Evolutionary conservation across 2,329 filamentous ascomycete genomes (phyloP).

Genomic region (Aspergillus tanneri): DNA sequence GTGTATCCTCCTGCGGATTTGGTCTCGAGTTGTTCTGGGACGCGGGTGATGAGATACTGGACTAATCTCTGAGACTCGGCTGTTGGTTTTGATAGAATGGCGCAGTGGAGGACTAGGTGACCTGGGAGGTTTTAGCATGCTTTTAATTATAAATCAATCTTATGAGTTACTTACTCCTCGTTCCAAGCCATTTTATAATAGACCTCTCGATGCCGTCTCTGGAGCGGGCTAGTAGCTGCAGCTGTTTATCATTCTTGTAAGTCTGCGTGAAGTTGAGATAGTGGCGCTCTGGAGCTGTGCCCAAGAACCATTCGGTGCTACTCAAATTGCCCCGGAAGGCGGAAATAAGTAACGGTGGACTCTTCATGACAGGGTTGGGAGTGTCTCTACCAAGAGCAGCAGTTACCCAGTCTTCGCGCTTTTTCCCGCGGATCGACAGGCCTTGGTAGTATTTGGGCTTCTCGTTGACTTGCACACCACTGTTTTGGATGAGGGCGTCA

Average conservation of each 20-base stretch:
- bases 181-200: conserved; percentile 32
- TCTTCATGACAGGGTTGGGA: background rate
- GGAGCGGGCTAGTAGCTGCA: conserved; percentile 61
- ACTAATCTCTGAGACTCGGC: conserved; percentile 56
- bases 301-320: conserved; percentile 73
- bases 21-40: conserved; percentile 62
- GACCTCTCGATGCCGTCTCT: conserved; percentile 9
- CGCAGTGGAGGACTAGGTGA: conserved; percentile 63
- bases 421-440: conserved; percentile 71
- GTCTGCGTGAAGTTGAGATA: conserved; percentile 68
- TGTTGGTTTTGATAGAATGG: conserved; percentile 50
- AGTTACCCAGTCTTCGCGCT: conserved; percentile 71
- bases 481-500: conserved; percentile 64
- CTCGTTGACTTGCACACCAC: conserved; percentile 60
- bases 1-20: conserved; percentile 53
- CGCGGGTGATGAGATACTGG: conserved; percentile 63
- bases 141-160: background rate
- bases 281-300: conserved; percentile 64
- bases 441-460: conserved; percentile 76
- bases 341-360: conserved; percentile 34
- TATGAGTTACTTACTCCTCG: conserved; percentile 50
- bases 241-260: conserved; percentile 60
- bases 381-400: conserved; percentile 37
- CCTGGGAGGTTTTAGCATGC: conserved; percentile 27
- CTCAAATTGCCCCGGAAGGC: conserved; percentile 56